A percentile compares a stretch with the other conserved stretches of the same genome.
These are phyloP conservation scores for Kwoniella sp. DNA, from an alignment of 768 basidiomycete species.

Conservation along the genomic window DNA sequence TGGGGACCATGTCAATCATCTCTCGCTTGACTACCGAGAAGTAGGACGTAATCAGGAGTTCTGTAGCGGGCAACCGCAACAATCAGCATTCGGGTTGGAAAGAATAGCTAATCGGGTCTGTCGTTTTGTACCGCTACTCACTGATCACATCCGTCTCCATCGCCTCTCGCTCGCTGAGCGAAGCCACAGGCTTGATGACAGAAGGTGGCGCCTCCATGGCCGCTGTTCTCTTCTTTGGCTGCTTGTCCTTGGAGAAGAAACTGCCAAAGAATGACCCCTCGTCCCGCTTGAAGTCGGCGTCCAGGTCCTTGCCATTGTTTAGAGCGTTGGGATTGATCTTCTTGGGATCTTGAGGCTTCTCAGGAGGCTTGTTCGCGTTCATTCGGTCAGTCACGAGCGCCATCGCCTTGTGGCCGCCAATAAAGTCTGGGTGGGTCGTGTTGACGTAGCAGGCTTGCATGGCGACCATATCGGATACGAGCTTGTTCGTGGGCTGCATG, in stretches of 20 bases:
- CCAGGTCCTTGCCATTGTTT: constrained; percentile 94
- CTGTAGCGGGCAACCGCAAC: constrained; percentile 57
- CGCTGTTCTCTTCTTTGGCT: constrained; percentile 55
- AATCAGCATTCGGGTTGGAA: not conserved
- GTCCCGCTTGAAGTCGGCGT: constrained; percentile 84
- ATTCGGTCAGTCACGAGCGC: constrained; percentile 71
- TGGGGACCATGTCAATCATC: constrained; percentile 99
- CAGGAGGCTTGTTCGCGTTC: constrained; percentile 73
- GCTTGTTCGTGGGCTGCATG: constrained; percentile 92
- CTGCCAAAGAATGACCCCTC: constrained; percentile 91
- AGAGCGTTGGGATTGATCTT: constrained; percentile 67
- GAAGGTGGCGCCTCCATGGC: constrained; percentile 73
- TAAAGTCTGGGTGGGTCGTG: constrained; percentile 98
- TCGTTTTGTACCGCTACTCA: constrained; percentile 61
- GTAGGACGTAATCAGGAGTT: constrained; percentile 93
- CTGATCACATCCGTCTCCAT: constrained; percentile 99
- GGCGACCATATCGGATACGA: constrained; percentile 87
- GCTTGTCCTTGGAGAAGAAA: constrained; percentile 72
- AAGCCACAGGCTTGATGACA: constrained; percentile 84
- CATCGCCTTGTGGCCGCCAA: constrained; percentile 96
- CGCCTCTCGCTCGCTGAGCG: constrained; percentile 88
- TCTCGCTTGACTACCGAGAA: constrained; percentile 94
- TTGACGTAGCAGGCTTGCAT: constrained; percentile 99
- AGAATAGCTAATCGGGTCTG: no score
- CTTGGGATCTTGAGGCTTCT: constrained; percentile 72